Conservation (phyloP, 495 filamentous ascomycete genomes). For the Hypoxylon lienhwacheense region DNA sequence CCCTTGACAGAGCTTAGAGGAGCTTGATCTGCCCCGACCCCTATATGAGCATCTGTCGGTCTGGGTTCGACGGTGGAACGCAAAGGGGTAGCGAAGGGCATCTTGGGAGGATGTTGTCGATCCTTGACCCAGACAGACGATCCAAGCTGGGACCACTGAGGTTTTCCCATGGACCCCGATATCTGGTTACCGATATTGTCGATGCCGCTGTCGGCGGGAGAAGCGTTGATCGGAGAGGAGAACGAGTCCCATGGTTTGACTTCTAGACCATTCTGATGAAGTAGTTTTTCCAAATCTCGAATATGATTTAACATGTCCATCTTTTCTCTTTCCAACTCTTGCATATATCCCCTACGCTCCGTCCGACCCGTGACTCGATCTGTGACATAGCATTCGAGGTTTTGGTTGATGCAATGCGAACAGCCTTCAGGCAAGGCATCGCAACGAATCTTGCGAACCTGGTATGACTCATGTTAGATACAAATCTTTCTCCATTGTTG, state of each 20-base stretch:
- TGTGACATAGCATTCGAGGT: conserved; percentile 75
- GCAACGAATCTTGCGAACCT: conserved; percentile 85
- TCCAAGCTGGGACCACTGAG: conserved; percentile 51
- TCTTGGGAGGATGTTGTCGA: conserved; percentile 10
- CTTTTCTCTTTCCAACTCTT: conserved; percentile 63
- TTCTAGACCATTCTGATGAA: conserved; percentile 44
- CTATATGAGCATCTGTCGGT: conserved; percentile 69
- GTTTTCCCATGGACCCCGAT: conserved; percentile 34
- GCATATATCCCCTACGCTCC: conserved; percentile 72
- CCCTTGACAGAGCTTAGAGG: conserved; percentile 73
- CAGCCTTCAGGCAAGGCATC: conserved; percentile 74
- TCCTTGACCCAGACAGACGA: conserved; percentile 55
- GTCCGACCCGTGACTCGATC: conserved; percentile 86
- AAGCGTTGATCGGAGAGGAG: conserved; percentile 36
- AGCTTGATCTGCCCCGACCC: conserved; percentile 66
- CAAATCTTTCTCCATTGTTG: background rate
- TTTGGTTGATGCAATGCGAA: conserved; percentile 69
- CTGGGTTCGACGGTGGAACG: conserved; percentile 41
- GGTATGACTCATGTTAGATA: conserved; percentile 27
- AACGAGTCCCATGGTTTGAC: conserved; percentile 43
- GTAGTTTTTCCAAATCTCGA: conserved; percentile 53
- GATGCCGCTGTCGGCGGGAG: conserved; percentile 32
- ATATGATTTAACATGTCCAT: conserved; percentile 54
- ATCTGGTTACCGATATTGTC: conserved; percentile 38
- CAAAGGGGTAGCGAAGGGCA: conserved; percentile 31